phyloP scores from a whole-genome alignment of 257 asterid genomes.

The Petrea volubilis region DNA sequence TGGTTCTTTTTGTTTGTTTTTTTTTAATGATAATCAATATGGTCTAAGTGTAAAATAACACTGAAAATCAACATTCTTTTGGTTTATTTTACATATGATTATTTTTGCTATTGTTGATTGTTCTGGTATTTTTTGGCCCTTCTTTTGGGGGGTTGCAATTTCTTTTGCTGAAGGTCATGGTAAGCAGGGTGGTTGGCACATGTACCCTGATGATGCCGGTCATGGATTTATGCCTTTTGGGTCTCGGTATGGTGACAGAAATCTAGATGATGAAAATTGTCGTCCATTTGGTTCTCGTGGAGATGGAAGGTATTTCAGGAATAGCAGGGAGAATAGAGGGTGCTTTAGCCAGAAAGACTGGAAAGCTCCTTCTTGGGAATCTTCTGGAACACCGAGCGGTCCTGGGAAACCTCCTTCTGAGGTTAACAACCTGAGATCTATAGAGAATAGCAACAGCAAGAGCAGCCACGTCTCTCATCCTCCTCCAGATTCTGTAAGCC shows the following conservation, averaged over 20 bases:
- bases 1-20: not conserved
- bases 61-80: not conserved
- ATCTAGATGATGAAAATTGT: constrained; percentile 43
- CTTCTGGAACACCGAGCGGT: constrained; percentile 40
- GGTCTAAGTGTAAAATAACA: not conserved
- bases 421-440: constrained; percentile 36
- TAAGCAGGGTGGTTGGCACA: constrained; percentile 67
- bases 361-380: constrained; percentile 46
- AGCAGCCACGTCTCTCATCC: constrained; percentile 1
- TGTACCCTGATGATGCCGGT: constrained; percentile 49
- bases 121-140: not conserved
- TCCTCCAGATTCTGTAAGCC: constrained; percentile 16
- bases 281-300: constrained; percentile 40
- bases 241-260: constrained; percentile 49
- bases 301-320: constrained; percentile 44
- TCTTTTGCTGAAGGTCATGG: constrained; percentile 64
- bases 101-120: constrained; percentile 12
- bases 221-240: constrained; percentile 45
- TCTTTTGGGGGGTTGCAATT: constrained; percentile 13
- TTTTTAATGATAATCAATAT: not conserved
- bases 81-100: not conserved
- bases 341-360: constrained; percentile 53
- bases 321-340: constrained; percentile 42
- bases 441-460: constrained; percentile 30
- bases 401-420: constrained; percentile 38